These are phyloP conservation scores for Musa troglodytarum DNA, from an alignment of 176 grass and related monocot species.

Conservation along the genomic window DNA sequence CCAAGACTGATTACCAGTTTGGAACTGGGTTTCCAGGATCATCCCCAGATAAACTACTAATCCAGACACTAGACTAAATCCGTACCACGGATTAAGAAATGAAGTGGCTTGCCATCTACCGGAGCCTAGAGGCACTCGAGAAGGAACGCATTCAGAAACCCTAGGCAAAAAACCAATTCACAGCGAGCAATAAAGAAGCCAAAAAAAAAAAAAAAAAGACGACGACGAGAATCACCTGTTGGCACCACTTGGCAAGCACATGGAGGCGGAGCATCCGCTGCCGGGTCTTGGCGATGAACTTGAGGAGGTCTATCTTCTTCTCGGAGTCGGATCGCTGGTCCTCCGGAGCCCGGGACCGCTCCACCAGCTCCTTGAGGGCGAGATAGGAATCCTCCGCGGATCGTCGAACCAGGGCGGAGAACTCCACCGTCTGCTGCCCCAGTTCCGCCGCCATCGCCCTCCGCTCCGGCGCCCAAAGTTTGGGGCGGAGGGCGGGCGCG, in stretches of 20 bases:
- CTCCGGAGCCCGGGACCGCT: constrained; percentile 41
- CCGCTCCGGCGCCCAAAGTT: background rate
- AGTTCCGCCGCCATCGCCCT: constrained; percentile 49
- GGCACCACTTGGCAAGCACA: constrained; percentile 97
- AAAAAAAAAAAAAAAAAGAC: background rate
- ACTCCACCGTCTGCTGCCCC: constrained; percentile 84
- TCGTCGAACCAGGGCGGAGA: constrained; percentile 68
- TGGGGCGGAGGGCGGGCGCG: background rate
- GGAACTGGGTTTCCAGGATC: background rate
- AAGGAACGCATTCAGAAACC: background rate
- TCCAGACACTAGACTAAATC: background rate
- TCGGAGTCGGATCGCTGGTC: constrained; percentile 71
- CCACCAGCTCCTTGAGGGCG: constrained; percentile 83
- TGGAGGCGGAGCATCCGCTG: constrained; percentile 99
- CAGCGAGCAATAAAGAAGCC: background rate
- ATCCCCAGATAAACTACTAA: background rate
- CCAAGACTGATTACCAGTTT: background rate
- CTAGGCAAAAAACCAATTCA: background rate
- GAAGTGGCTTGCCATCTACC: background rate
- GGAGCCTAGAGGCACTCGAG: background rate
- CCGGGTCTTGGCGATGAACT: constrained; percentile 75
- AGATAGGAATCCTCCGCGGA: constrained; percentile 87
- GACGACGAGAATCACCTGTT: constrained; percentile 44
- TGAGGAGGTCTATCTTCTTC: constrained; percentile 99
- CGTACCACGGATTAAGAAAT: background rate